Evolutionary conservation across 73 alveolate genomes (phyloP).

Genomic region (Durusdinium trenchii): DNA sequence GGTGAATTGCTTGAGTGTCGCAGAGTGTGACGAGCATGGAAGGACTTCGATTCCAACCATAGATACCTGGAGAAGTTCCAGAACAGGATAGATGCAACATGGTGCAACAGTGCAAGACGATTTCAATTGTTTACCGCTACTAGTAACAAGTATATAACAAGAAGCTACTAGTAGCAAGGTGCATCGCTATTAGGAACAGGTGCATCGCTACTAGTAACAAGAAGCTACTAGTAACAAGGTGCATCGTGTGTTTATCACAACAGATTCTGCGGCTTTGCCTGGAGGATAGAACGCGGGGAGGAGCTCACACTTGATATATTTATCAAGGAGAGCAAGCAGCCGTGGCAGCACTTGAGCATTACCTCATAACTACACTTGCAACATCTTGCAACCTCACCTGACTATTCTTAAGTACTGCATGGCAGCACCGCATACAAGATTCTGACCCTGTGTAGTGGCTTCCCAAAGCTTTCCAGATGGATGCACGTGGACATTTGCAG

Average conservation of each 20-base stretch:
- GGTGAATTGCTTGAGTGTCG: background rate
- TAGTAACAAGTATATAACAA: background rate
- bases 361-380: background rate
- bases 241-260: background rate
- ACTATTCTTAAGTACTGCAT: background rate
- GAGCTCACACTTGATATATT: conserved; percentile 49
- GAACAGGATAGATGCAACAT: conserved; percentile 12
- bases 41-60: conserved; percentile 82
- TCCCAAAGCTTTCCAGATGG: background rate
- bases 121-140: background rate
- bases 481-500: background rate
- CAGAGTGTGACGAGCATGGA: background rate
- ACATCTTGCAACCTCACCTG: background rate
- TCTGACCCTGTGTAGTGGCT: background rate
- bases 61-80: conserved; percentile 70
- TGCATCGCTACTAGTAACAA: background rate
- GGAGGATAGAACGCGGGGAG: conserved; percentile 78
- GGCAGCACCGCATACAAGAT: too few relatives aligned
- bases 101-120: background rate
- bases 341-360: background rate
- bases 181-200: background rate
- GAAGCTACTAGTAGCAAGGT: background rate
- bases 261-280: background rate
- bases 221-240: background rate
- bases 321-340: conserved; percentile 87